A percentile compares a stretch with the other conserved stretches of the same genome.
Evolutionary conservation across 2,329 filamentous ascomycete genomes (phyloP).

Genomic region (Cucurbitaria berberidis): DNA sequence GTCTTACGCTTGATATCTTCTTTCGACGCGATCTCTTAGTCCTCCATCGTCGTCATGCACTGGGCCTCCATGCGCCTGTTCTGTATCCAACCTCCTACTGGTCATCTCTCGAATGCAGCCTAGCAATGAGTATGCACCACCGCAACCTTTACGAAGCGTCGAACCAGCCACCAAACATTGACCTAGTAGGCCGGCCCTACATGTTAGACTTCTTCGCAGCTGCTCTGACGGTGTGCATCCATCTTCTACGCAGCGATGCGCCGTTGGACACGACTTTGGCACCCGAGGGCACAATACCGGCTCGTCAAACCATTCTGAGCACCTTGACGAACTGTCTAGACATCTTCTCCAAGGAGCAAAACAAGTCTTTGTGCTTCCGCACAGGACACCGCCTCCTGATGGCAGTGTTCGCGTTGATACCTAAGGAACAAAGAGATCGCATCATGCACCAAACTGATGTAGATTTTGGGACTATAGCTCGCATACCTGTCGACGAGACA

Average conservation of each 20-base stretch:
- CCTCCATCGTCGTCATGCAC: constrained; percentile 34
- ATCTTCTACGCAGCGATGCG: constrained; percentile 15
- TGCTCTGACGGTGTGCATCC: constrained; percentile 24
- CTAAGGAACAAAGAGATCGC: neutral
- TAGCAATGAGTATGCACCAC: constrained; percentile 39
- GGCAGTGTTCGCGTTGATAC: constrained; percentile 8
- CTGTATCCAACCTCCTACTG: constrained; percentile 40
- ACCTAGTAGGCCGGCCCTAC: constrained; percentile 24
- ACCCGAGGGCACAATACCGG: neutral
- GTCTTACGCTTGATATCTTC: constrained; percentile 31
- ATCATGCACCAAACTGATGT: neutral
- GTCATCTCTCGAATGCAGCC: constrained; percentile 39
- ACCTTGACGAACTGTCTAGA: constrained; percentile 20
- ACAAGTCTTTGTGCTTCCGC: constrained; percentile 20
- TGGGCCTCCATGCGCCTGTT: constrained; percentile 21
- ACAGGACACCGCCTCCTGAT: constrained; percentile 18
- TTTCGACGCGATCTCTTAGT: constrained; percentile 35
- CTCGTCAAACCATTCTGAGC: constrained; percentile 17
- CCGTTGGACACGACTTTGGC: constrained; percentile 8
- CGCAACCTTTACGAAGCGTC: constrained; percentile 28
- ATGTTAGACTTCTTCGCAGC: constrained; percentile 31
- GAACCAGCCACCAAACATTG: constrained; percentile 4
- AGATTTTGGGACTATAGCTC: too few relatives aligned
- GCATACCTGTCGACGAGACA: too few relatives aligned
- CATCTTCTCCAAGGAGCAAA: constrained; percentile 20